phyloP scores from a whole-genome alignment of 805 yeast species.

The Nakazawaea ernobii region DNA sequence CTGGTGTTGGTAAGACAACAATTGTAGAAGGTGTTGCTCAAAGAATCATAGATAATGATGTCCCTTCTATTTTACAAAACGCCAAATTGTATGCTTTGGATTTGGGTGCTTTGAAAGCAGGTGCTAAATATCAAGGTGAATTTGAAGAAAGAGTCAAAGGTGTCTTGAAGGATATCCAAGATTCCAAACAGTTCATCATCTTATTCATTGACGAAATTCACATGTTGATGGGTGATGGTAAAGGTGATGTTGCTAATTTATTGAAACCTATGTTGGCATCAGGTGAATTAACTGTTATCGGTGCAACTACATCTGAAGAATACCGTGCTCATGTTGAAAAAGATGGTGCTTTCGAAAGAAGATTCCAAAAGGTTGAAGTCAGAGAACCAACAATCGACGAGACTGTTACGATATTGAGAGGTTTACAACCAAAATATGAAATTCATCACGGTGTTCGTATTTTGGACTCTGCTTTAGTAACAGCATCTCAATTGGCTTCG shows the following conservation, averaged over 20 bases:
- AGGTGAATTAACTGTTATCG: conserved; percentile 94
- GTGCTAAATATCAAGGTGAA: conserved; percentile 98
- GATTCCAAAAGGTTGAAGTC: conserved; percentile 96
- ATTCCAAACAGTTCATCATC: conserved; percentile 78
- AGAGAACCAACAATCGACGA: conserved; percentile 89
- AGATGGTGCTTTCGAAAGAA: conserved; percentile 98
- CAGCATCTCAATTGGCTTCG: conserved; percentile 93
- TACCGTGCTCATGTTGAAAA: conserved; percentile 89
- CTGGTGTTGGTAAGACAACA: conserved; percentile 98
- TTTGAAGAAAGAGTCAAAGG: conserved; percentile 98
- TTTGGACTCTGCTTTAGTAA: conserved; percentile 86
- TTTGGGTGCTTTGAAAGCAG: conserved; percentile 95
- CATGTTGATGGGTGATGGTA: conserved; percentile 99
- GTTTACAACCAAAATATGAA: conserved; percentile 91
- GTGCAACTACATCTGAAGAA: conserved; percentile 95
- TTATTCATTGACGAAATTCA: conserved; percentile 96
- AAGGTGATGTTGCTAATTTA: conserved; percentile 93
- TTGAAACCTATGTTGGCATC: conserved; percentile 96
- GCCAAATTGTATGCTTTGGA: conserved; percentile 85
- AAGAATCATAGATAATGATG: conserved; percentile 91
- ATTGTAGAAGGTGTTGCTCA: conserved; percentile 99
- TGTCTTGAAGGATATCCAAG: conserved; percentile 88
- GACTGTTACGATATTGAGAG: conserved; percentile 94
- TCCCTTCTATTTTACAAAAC: conserved; percentile 79
- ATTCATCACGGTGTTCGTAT: conserved; percentile 97